Base-by-base conservation (phyloP, 2,329 filamentous ascomycete species). In the Arachnomyces sp. region DNA sequence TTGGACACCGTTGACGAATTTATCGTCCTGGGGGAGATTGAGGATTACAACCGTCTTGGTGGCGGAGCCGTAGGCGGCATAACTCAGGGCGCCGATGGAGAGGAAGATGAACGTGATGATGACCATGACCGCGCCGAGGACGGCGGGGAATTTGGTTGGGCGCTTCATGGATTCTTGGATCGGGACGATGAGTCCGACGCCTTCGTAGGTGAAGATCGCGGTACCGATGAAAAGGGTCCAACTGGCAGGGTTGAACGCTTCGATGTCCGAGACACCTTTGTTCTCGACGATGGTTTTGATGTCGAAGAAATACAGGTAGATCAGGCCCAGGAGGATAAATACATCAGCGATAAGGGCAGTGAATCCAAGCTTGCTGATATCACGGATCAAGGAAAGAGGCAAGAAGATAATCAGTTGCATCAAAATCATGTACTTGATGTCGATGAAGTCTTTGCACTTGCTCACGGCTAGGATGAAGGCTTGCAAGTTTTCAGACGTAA, bases 161-260 rank as follows among this genome's bases (percentile, higher is more conserved):
- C 89, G 74, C 58, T 82, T 85, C 92, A 98, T 98, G 15, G 89
- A 93, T 56, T 93, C 89, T 64, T 98, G 93, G 44, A 98, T 95
- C 0, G 93, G 92, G 47, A 98, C 95, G 62, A 98, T 93, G 36
- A 98, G 78, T 9, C 92, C 93, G 45, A 98, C 93, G 18, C 92
- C 92, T 60, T 98, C 92, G 57, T 96, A 98, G 0, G 92, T 96
- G 68, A 98, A 98, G 60, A 98, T 96, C 18, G 93, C 92, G 0
- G 93, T 98, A 46, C 92, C 93, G 53, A 98, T 98, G 62, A 98
- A 96, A 3, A 98, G 75, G 0, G 92, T 95, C 92, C 93, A 98
- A 60, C 88, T 83, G 45, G 84, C 79, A 31, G 82, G 66, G 68
- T 98, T 98, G 74, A 98, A 96, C 55, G 84, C 75, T 51, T 84